Base-by-base conservation (phyloP, 2,329 filamentous ascomycete species). In the Zymoseptoria tritici region DNA sequence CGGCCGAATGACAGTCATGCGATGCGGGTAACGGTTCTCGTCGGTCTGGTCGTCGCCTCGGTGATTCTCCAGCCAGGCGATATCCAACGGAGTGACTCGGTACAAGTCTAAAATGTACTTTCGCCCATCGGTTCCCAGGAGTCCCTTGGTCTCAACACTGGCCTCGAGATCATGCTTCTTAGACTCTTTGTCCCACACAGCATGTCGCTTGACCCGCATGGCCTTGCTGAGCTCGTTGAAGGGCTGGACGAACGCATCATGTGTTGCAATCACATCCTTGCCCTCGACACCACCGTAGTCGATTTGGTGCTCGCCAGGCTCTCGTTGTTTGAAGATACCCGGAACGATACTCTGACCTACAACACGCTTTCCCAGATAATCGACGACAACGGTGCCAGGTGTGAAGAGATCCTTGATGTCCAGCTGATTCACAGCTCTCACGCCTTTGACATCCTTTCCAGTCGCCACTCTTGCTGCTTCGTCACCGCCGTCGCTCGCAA, bases 71-170 rank as follows among this genome's bases (percentile, higher is more conserved):
- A 96, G 82, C 92, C 95, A 99, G 21, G 82, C 76, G 58, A 97
- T 86, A 74, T 99, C 94, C 59, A 97, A 78, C 5, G 94, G 94
- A 2, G 94, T 96, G 64, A 97, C 88, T 60, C 94, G 86, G 79
- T 99, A 99, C 57, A 99, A 79, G 70, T 99, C 94, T 55, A 99
- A 83, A n/a, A 97, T 90, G 72, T 99, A 99, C 74, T 96, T 97
- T 68, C 94, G 85, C 46, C 92, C 94, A 71, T 99, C 94, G 1
- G 94, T 99, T 54, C 94, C 94, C 68, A 99, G 81, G n/a, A 99
- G 80, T 57, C 94, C 94, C 80, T 99, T 99, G 57, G 94, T 99
- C 77, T 99, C 94, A 13, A 99, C 92, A 70, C 92, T 97, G 49
- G 90, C 91, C 75, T 97, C 93, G 3, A 99, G 81, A 63, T 97